Base-by-base conservation (phyloP, 2,329 filamentous ascomycete species). In the Cladosporium cucumerinum region DNA sequence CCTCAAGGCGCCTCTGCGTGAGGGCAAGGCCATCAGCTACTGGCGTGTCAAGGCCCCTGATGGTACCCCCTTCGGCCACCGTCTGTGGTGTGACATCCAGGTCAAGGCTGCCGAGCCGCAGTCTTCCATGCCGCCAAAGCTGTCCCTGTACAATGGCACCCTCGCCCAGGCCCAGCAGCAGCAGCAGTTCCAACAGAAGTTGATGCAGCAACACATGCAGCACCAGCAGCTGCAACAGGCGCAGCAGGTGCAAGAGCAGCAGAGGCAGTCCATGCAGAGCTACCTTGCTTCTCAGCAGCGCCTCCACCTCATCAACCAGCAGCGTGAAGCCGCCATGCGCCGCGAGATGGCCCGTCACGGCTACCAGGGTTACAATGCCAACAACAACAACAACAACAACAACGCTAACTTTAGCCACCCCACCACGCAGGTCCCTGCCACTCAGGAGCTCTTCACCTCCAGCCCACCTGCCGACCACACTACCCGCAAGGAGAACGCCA, bases 21-120 rank as follows among this genome's bases (percentile, higher is more conserved):
- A 87, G 63, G 93, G 94, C 63, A 91, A 89, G 77, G 84, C 89
- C 66, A 95, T 97, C 73, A 98, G 95, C 1, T 97, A 97, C 84
- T 99, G 95, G 95, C 93, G 94, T 68, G 82, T 99, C 69, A 96
- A 93, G 71, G 88, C 91, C 66, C 84, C 87, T 8, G 88, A 92
- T 65, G 93, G 93, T 26, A 82, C 85, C 69, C 90, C 92, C 69
- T 97, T 98, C 69, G 95, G 95, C 46, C 91, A 97, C 80, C 91
- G 93, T 73, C 83, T 99, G 57, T 99, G 94, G 94, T 97, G 94
- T 75, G 93, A 98, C 70, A 87, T 99, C 68, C 85, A 87, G 59
- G 92, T 97, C 65, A 71, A 72, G 68, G 65, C 70, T 67, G 66
- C 67, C 36, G 66, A 69, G 57, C 55, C 55, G 54, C 30, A 23